Base-by-base conservation (phyloP, 495 filamentous ascomycete genomes). In the Penicillium alfredii region DNA sequence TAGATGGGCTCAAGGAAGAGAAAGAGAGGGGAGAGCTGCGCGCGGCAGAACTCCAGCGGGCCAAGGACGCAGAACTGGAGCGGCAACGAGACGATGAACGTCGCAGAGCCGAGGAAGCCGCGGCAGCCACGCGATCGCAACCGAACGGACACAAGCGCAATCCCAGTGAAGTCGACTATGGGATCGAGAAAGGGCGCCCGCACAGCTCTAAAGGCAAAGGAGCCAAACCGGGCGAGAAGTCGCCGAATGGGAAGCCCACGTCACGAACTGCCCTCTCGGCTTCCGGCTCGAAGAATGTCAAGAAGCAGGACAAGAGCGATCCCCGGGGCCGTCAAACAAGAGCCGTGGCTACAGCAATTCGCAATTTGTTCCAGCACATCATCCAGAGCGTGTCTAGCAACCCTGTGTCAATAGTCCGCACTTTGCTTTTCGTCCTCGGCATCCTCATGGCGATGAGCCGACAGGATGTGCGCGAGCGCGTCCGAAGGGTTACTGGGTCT, bases 381-480 rank as follows among this genome's bases (percentile, higher is more conserved):
- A 71, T 75, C 1, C 60, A 68, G 21, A 76, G 74, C 10, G 68
- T 90, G 31, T 76, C 73, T 12, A 76, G 72, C 2, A 90, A 87
- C 47, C 87, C 90, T 0, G 66, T 86, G 60, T 61, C 81, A 13
- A 59, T 94, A 49, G 63, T 88, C 38, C 76, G 86, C 33, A 80
- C 82, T 21, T 40, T 97, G 27, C 73, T 88, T 7, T 94, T 97
- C 53, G 45, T 95, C 13, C 65, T 90, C n/a, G 83, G 84, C 28
- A 71, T 98, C 33, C 40, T 94, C 27, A 61, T 87, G 49, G 76
- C 90, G 44, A 69, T 94, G 35, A 81, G 83, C 56, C 71, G 82
- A 45, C 75, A 75, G 48, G 78, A 81, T 47, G 65, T 95, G 7
- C 75, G 87, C 21, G 83, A 95, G 37, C 76, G 83, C 38, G 54